Evolutionary conservation across 2,329 filamentous ascomycete genomes (phyloP), one percentile per base, ranked within the genome.

Genomic region (Coniella lustricola): DNA sequence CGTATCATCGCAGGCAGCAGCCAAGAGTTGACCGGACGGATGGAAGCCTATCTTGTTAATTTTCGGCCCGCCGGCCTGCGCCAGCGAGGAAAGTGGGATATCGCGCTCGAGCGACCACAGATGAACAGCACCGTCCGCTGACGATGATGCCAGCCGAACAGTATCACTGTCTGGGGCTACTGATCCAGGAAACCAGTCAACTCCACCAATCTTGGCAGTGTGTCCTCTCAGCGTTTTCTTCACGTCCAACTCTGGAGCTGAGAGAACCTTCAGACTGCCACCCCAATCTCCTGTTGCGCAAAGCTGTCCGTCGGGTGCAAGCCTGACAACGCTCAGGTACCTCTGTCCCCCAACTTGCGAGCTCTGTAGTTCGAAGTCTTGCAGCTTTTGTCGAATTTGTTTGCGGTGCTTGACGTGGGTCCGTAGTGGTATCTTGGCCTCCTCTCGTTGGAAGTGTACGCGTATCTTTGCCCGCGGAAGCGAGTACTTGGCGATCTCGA

Each of bases 31-130:
- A 3, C 91, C 91, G 0, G 88, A 95, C 0, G 93, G 93, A 57
- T 98, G 93, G 61, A 97, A 95, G 51, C 95, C 93, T 12, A 95
- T 85, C 49, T 91, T 82, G 59, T 90, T 95, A 8, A 98, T 90
- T 0, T 87, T 94, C 0, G 86, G 79, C 3, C 44, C 50, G 29
- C 50, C 48, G 13, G 50, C 9, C 36, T 44, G 47, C 10, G 48
- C 45, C n/a, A 52, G 21, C 20, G 50, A 44, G 22, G 44, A 50
- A 3, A 96, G 63, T 0, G 93, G 93, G 1, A 87, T 93, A 54
- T 95, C 89, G 63, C 91, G 79, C 38, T 82, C 82, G 39, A 97
- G 72, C 4, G 88, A 91, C 93, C 93, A 98, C 13, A 98, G 75
- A 60, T 95, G 82, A 37, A 98, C 77, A 52, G 87, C 79, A 1